Evolutionary conservation across 1,284 basidiomycete species (phyloP).

Genomic region (Inonotus hispidus): DNA sequence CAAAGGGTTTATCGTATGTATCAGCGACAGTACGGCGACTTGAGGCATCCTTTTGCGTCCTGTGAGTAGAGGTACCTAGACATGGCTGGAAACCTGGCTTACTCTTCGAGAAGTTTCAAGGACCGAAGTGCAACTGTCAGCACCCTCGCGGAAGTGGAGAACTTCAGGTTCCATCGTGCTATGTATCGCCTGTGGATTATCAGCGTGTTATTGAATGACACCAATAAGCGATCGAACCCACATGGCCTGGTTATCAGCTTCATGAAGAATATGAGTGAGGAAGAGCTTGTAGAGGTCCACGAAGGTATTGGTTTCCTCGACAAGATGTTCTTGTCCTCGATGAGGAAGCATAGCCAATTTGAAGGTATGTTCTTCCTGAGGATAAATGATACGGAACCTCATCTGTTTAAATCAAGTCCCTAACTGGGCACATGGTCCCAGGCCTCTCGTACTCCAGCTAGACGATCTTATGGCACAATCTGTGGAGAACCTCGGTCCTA

Average conservation of each 20-base stretch:
- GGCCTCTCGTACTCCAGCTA: neutral
- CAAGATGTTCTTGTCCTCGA: neutral
- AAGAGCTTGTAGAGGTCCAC: neutral
- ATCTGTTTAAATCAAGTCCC: neutral
- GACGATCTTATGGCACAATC: neutral
- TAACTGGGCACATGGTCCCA: neutral
- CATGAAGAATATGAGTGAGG: neutral
- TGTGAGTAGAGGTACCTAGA: neutral
- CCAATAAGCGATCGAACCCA: neutral
- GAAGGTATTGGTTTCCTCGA: slow-evolving; percentile 8
- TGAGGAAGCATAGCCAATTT: neutral
- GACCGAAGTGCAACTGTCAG: slow-evolving; percentile 6
- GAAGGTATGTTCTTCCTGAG: neutral
- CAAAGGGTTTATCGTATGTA: neutral
- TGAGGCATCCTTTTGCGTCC: slow-evolving; percentile 7
- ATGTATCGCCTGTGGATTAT: slow-evolving; percentile 11
- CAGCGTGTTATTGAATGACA: neutral
- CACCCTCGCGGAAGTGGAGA: slow-evolving; percentile 9
- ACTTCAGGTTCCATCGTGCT: slow-evolving; percentile 7
- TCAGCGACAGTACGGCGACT: slow-evolving; percentile 1
- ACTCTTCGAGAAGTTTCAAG: slow-evolving; percentile 5
- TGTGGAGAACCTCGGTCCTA: neutral
- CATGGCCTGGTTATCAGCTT: neutral
- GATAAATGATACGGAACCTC: neutral
- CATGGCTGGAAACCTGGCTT: neutral